These are phyloP conservation scores for Pestalotiopsis sp. DNA, from an alignment of 2,329 filamentous ascomycete genomes.

Conservation along the genomic window DNA sequence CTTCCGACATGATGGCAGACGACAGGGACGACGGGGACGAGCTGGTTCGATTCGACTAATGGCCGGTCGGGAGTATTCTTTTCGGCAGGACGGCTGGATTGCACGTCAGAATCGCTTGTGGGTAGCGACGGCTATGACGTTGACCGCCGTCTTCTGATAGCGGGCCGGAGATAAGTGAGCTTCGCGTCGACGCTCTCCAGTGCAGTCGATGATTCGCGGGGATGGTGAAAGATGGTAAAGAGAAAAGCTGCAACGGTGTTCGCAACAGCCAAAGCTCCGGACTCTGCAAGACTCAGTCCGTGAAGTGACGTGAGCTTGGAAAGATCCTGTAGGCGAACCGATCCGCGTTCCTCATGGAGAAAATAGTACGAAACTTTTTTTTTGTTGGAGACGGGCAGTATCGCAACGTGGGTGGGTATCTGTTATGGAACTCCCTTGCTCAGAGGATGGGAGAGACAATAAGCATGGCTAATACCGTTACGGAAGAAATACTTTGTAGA, in stretches of 20 bases:
- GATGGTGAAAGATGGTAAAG: neutral
- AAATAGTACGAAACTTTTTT: neutral
- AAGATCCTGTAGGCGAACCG: neutral
- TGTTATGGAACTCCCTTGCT: too few species aligned
- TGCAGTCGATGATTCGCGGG: neutral
- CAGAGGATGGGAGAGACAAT: neutral
- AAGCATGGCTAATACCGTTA: neutral
- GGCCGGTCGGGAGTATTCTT: neutral
- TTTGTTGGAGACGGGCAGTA: neutral
- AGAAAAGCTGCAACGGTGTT: neutral
- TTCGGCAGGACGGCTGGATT: neutral
- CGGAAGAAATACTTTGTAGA: neutral
- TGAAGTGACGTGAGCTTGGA: neutral
- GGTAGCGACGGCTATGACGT: neutral
- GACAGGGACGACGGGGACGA: neutral
- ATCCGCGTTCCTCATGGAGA: neutral
- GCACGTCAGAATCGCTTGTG: neutral
- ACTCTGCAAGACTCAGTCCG: neutral
- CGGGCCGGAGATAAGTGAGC: neutral
- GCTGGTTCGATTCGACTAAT: neutral
- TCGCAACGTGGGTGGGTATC: neutral
- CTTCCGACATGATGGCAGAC: slow-evolving; percentile 14
- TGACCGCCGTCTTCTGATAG: neutral
- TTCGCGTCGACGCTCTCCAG: neutral
- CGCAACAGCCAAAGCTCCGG: neutral